A percentile compares a stretch with the other conserved stretches of the same genome.
These are phyloP conservation scores for Kuraishia ogatae DNA, from an alignment of 805 yeast genomes.

Conservation along the genomic window DNA sequence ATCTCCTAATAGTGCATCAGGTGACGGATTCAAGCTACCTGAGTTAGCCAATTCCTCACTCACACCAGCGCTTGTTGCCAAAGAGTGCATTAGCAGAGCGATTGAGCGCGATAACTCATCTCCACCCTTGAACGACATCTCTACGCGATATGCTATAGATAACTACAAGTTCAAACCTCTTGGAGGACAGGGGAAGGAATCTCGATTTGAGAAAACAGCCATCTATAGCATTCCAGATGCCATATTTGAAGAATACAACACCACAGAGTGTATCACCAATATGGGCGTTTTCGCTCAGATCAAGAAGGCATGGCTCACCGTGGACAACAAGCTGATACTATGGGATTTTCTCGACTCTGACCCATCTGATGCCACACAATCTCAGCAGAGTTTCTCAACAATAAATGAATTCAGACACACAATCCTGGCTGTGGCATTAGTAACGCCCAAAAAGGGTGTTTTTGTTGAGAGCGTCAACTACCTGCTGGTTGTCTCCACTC, in stretches of 20 bases:
- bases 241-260: constrained; percentile 63
- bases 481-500: constrained; percentile 70
- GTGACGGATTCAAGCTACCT: not conserved
- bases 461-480: constrained; percentile 73
- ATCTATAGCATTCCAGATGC: constrained; percentile 73
- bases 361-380: constrained; percentile 26
- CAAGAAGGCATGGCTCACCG: constrained; percentile 76
- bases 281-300: constrained; percentile 82
- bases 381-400: constrained; percentile 56
- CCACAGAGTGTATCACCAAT: constrained; percentile 55
- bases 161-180: constrained; percentile 48
- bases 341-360: constrained; percentile 62
- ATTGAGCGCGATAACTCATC: constrained; percentile 50
- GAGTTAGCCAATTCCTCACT: not conserved
- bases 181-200: constrained; percentile 40
- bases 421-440: constrained; percentile 65
- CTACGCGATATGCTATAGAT: constrained; percentile 56
- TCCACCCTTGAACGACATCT: constrained; percentile 46
- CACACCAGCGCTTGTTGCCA: constrained; percentile 49
- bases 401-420: constrained; percentile 79
- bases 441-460: constrained; percentile 73
- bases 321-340: constrained; percentile 71
- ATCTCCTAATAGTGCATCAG: not conserved
- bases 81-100: constrained; percentile 52
- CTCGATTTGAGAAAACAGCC: constrained; percentile 70